Percentiles rank a stretch among this genome's conserved stretches.
phyloP scores from a whole-genome alignment of 129 eudicot genomes.

The Ambrosia artemisiifolia region DNA sequence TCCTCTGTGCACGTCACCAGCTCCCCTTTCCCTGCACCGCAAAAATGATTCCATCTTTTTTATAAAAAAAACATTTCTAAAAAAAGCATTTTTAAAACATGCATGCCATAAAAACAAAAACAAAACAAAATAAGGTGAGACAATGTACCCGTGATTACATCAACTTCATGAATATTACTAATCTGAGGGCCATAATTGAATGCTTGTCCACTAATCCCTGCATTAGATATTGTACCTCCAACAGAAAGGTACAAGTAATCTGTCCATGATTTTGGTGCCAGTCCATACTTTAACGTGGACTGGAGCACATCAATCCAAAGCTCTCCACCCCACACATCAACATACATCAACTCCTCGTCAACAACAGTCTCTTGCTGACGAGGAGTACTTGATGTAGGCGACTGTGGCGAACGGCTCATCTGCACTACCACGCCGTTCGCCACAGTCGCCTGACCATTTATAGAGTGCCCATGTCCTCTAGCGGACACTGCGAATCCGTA shows the following conservation, averaged over 20 bases:
- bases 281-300: slow-evolving; percentile 42
- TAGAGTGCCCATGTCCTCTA: slow-evolving; percentile 91
- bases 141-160: slow-evolving; percentile 40
- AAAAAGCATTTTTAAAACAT: too few relatives aligned
- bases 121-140: too few relatives aligned
- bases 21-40: slow-evolving; percentile 53
- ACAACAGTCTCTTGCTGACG: slow-evolving; percentile 20
- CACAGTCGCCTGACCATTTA: slow-evolving; percentile 73
- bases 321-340: slow-evolving; percentile 51
- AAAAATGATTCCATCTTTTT: not conserved
- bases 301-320: slow-evolving; percentile 49
- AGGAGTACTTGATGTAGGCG: not conserved
- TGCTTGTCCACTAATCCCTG: slow-evolving; percentile 58
- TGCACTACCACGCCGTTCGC: slow-evolving; percentile 60
- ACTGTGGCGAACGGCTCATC: slow-evolving; percentile 45
- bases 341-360: slow-evolving; percentile 43
- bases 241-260: slow-evolving; percentile 52
- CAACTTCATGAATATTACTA: slow-evolving; percentile 41
- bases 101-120: too few relatives aligned
- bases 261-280: slow-evolving; percentile 53
- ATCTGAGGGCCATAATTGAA: slow-evolving; percentile 52
- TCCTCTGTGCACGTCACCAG: slow-evolving; percentile 47
- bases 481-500: slow-evolving; percentile 71
- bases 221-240: slow-evolving; percentile 58
- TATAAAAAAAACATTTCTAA: too few relatives aligned